These are phyloP conservation scores for Lentinula raphanica DNA, from an alignment of 768 basidiomycete species.

Conservation along the genomic window DNA sequence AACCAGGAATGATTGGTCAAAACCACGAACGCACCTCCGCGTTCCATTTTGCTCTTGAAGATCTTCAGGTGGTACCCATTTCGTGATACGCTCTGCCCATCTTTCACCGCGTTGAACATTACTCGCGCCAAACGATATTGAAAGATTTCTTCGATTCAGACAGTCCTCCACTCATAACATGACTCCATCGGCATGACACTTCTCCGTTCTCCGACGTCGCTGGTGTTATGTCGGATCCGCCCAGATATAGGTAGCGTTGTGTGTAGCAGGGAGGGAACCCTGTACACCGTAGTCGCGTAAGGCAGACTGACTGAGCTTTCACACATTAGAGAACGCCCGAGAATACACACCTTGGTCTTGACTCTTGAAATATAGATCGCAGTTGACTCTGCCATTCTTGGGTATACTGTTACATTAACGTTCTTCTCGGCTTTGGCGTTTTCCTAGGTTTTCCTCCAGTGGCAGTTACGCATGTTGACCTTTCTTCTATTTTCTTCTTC, in stretches of 20 bases:
- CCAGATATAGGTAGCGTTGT: slow-evolving; percentile 90
- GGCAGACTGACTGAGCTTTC: not conserved
- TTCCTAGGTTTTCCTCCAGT: not conserved
- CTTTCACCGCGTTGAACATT: slow-evolving; percentile 78
- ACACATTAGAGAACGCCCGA: slow-evolving; percentile 18
- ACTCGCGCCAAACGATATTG: slow-evolving; percentile 42
- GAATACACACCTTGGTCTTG: slow-evolving; percentile 63
- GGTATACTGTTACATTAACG: not conserved
- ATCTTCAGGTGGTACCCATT: slow-evolving; percentile 76
- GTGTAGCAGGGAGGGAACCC: slow-evolving; percentile 97
- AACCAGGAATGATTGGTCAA: not conserved
- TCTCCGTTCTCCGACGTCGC: slow-evolving; percentile 84
- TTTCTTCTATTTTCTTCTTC: slow-evolving; percentile 21
- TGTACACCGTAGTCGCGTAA: slow-evolving; percentile 19
- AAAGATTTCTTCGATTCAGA: slow-evolving; percentile 10
- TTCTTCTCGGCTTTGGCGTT: not conserved
- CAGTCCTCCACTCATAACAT: too few relatives aligned
- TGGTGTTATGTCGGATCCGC: slow-evolving; percentile 57
- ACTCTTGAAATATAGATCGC: slow-evolving; percentile 95
- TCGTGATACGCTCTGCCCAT: slow-evolving; percentile 70
- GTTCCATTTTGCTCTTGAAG: slow-evolving; percentile 92
- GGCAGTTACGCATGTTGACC: slow-evolving; percentile 11
- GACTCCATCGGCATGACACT: slow-evolving; percentile 86
- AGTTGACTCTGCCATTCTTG: slow-evolving; percentile 62
- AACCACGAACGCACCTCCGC: slow-evolving; percentile 47